A percentile compares a stretch with the other conserved stretches of the same genome.
These are phyloP conservation scores for Melastoma candidum DNA, from an alignment of 441 rosid genomes.

Conservation along the genomic window DNA sequence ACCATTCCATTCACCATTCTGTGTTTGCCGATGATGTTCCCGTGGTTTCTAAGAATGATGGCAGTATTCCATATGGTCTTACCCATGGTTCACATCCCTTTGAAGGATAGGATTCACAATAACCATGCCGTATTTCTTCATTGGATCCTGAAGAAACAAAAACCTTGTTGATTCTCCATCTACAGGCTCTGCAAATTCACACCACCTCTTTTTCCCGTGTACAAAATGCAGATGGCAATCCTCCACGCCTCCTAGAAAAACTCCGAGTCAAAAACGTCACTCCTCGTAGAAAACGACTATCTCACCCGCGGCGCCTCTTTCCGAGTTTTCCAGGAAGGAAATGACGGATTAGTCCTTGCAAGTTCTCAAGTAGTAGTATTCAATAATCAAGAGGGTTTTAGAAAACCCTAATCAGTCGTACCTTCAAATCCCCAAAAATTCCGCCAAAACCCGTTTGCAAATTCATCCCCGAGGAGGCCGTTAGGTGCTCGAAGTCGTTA, in stretches of 20 bases:
- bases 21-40: slow-evolving; percentile 91
- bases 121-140: slow-evolving; percentile 75
- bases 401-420: too few species aligned
- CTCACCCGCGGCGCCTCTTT: too few species aligned
- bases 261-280: too few species aligned
- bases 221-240: slow-evolving; percentile 95
- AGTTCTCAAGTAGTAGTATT: too few species aligned
- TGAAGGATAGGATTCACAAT: slow-evolving; percentile 84
- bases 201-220: slow-evolving; percentile 91
- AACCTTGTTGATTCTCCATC: slow-evolving; percentile 73
- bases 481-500: too few species aligned
- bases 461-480: too few species aligned
- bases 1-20: slow-evolving; percentile 49
- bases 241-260: slow-evolving; percentile 82
- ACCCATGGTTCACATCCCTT: slow-evolving; percentile 77
- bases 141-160: slow-evolving; percentile 56
- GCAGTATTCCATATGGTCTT: slow-evolving; percentile 93
- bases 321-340: too few species aligned
- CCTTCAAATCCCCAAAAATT: too few species aligned
- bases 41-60: slow-evolving; percentile 74
- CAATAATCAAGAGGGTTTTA: too few species aligned
- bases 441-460: too few species aligned
- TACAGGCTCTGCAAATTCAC: slow-evolving; percentile 87
- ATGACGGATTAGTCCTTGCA: too few species aligned
- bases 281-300: too few species aligned